Evolutionary conservation across 768 basidiomycete genomes (phyloP).

Genomic region (Podaxis rugospora): DNA sequence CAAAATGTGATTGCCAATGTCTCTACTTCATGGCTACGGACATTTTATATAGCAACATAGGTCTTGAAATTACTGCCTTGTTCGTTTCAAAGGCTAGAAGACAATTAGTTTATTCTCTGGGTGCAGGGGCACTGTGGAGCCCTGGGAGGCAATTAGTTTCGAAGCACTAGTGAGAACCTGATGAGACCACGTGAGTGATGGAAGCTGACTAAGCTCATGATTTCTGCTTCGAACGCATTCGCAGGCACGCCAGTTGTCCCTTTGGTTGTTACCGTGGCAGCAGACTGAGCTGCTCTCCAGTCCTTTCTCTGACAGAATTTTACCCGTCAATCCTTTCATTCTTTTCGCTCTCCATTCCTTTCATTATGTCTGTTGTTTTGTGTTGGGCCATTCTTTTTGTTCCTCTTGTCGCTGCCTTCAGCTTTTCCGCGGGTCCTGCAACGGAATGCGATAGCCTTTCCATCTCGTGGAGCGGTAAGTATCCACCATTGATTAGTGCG

Average conservation of each 20-base stretch:
- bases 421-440: conserved; percentile 37
- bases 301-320: conserved; percentile 9
- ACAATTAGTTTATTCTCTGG: too few relatives aligned
- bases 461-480: conserved; percentile 60
- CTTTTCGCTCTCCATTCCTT: conserved; percentile 11
- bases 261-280: conserved; percentile 10
- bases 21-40: too few relatives aligned
- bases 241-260: background rate
- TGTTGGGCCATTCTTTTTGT: conserved; percentile 20
- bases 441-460: conserved; percentile 60
- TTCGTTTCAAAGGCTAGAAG: too few relatives aligned
- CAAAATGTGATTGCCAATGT: too few relatives aligned
- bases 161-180: background rate
- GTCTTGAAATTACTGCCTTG: too few relatives aligned
- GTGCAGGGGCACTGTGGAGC: too few relatives aligned
- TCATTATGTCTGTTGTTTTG: conserved; percentile 16
- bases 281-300: background rate
- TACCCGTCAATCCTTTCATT: conserved; percentile 17
- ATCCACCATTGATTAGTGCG: background rate
- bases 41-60: too few relatives aligned
- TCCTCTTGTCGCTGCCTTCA: conserved; percentile 35
- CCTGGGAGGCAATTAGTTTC: background rate
- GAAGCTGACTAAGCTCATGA: background rate
- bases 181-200: background rate
- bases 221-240: background rate